A percentile compares a stretch with the other conserved stretches of the same genome.
Conservation (phyloP, 768 basidiomycete genomes). For the Amanita rimosa region DNA sequence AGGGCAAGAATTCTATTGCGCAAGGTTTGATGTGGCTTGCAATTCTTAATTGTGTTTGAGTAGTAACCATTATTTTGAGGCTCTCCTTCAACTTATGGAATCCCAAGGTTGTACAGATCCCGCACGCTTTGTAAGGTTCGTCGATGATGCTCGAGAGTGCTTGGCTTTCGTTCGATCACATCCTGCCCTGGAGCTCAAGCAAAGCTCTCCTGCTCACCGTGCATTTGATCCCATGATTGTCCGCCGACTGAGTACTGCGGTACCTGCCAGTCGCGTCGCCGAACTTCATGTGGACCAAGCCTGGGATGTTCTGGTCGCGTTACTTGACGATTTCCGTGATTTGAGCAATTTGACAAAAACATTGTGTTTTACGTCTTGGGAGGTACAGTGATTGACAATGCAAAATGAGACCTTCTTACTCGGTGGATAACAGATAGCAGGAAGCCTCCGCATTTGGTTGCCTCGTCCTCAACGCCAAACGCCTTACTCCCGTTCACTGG, state of each 20-base stretch:
- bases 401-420: not conserved
- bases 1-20: slow-evolving; percentile 43
- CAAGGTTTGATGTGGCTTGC: slow-evolving; percentile 27
- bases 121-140: slow-evolving; percentile 23
- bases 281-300: slow-evolving; percentile 35
- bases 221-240: slow-evolving; percentile 61
- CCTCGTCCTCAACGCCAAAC: not conserved
- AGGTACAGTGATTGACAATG: slow-evolving; percentile 25
- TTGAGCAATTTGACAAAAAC: slow-evolving; percentile 32
- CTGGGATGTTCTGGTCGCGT: slow-evolving; percentile 36
- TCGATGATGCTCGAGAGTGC: slow-evolving; percentile 27
- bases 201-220: slow-evolving; percentile 34
- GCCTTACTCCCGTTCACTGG: slow-evolving; percentile 53
- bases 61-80: slow-evolving; percentile 18
- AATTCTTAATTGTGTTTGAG: not conserved
- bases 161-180: slow-evolving; percentile 27
- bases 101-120: slow-evolving; percentile 25
- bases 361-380: slow-evolving; percentile 44
- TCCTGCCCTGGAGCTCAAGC: slow-evolving; percentile 23
- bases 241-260: slow-evolving; percentile 53
- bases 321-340: slow-evolving; percentile 50
- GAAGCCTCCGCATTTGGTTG: slow-evolving; percentile 1
- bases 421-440: slow-evolving; percentile 10
- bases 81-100: slow-evolving; percentile 39
- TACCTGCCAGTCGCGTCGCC: slow-evolving; percentile 54